Percentiles rank a stretch among this genome's conserved stretches.
Evolutionary conservation across 306 rosid genomes (phyloP).

Genomic region (Begonia peltatifolia): DNA sequence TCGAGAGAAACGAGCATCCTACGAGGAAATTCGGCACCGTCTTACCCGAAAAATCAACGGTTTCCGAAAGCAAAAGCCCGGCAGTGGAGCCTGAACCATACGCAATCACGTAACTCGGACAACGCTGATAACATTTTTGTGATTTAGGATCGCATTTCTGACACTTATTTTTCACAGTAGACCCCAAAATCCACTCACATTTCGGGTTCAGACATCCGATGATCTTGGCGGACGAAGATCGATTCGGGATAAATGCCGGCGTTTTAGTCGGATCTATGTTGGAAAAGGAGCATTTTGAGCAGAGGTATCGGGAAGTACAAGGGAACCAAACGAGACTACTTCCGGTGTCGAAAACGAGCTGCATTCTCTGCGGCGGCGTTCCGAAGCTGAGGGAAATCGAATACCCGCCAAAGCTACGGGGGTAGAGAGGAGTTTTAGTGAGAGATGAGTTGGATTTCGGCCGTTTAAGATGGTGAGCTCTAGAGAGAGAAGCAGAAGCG

Average conservation of each 20-base stretch:
- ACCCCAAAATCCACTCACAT: neutral
- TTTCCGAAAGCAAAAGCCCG: neutral
- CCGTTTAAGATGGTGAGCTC: conserved; percentile 58
- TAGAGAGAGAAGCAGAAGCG: conserved; percentile 37
- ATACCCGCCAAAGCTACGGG: conserved; percentile 48
- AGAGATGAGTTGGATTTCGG: conserved; percentile 6
- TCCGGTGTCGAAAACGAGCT: neutral
- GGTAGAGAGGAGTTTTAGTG: neutral
- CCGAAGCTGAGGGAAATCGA: conserved; percentile 22
- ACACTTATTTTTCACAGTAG: neutral
- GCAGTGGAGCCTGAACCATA: neutral
- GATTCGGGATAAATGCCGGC: neutral
- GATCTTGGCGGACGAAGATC: neutral
- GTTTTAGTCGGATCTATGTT: neutral
- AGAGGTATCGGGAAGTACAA: neutral
- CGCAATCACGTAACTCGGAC: neutral
- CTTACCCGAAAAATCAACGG: neutral
- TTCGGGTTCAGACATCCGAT: neutral
- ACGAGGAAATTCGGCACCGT: neutral
- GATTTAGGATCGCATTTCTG: neutral
- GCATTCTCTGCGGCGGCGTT: neutral
- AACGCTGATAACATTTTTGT: neutral
- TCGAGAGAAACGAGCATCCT: neutral
- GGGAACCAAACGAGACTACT: conserved; percentile 3
- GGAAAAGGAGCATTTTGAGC: conserved; percentile 1